phyloP scores from a whole-genome alignment of 805 yeast species.

The Candida orba region DNA sequence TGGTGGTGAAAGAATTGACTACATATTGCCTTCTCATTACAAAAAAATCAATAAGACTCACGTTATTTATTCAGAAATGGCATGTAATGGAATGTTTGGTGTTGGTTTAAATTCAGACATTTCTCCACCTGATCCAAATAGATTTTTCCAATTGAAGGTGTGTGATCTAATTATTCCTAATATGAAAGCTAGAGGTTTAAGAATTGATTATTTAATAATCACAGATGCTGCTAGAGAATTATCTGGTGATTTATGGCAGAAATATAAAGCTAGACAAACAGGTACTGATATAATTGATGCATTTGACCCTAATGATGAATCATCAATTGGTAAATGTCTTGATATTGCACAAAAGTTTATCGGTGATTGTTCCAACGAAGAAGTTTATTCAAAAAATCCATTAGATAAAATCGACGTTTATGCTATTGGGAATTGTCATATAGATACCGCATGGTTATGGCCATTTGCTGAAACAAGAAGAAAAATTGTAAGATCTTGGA shows the following conservation, averaged over 20 bases:
- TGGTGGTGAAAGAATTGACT: slow-evolving; percentile 74
- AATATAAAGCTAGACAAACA: slow-evolving; percentile 72
- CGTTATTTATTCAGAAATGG: slow-evolving; percentile 75
- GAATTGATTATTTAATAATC: slow-evolving; percentile 78
- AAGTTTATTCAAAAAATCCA: slow-evolving; percentile 44
- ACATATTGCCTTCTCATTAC: slow-evolving; percentile 46
- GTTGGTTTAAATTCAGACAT: slow-evolving; percentile 54
- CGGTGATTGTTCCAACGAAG: slow-evolving; percentile 59
- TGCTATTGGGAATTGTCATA: slow-evolving; percentile 92
- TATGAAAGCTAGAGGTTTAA: slow-evolving; percentile 68
- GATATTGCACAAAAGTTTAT: slow-evolving; percentile 54
- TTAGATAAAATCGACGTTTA: slow-evolving; percentile 49
- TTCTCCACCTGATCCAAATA: slow-evolving; percentile 63
- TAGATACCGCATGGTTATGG: slow-evolving; percentile 99
- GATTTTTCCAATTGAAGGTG: slow-evolving; percentile 55
- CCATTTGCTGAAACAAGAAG: slow-evolving; percentile 97
- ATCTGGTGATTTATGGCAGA: slow-evolving; percentile 69
- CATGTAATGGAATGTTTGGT: slow-evolving; percentile 94
- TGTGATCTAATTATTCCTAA: slow-evolving; percentile 84
- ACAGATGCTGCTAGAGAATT: slow-evolving; percentile 90
- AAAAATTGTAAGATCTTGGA: slow-evolving; percentile 91
- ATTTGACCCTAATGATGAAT: slow-evolving; percentile 65
- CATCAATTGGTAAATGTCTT: slow-evolving; percentile 56
- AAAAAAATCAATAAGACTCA: slow-evolving; percentile 50
- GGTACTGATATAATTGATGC: slow-evolving; percentile 77